Conservation (phyloP, 441 rosid genomes). For the Eutrema salsugineum region DNA sequence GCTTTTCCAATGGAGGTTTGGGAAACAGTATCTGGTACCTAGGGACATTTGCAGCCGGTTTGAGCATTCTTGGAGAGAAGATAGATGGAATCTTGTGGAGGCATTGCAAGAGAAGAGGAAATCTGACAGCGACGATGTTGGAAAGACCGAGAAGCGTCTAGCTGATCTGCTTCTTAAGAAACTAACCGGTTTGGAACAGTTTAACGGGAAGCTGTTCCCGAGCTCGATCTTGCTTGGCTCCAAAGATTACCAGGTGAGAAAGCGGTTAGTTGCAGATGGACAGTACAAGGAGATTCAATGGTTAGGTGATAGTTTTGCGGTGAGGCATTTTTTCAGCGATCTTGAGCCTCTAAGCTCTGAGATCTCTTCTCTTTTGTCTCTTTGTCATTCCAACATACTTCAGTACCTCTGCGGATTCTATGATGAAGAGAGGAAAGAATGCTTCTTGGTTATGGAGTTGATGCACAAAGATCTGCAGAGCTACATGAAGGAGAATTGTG, state of each 20-base stretch:
- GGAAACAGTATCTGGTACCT: conserved; percentile 70
- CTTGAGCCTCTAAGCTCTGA: conserved; percentile 51
- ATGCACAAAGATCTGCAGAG: conserved; percentile 65
- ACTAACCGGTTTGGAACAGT: conserved; percentile 40
- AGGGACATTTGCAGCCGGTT: conserved; percentile 45
- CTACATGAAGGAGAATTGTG: conserved; percentile 74
- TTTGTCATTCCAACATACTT: conserved; percentile 81
- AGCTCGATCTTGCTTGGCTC: conserved; percentile 57
- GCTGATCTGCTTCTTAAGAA: conserved; percentile 62
- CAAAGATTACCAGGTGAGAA: conserved; percentile 67
- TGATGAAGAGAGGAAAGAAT: conserved; percentile 77
- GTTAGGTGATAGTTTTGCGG: conserved; percentile 68
- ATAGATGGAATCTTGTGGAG: conserved; percentile 67
- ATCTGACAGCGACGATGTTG: conserved; percentile 29
- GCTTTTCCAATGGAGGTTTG: conserved; percentile 71
- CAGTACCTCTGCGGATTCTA: conserved; percentile 68
- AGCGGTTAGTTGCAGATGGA: conserved; percentile 53
- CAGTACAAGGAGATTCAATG: conserved; percentile 82
- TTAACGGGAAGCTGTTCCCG: conserved; percentile 55
- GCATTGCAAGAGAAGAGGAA: conserved; percentile 54
- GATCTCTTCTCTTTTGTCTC: conserved; percentile 53
- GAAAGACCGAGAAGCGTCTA: conserved; percentile 56
- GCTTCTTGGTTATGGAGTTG: conserved; percentile 67
- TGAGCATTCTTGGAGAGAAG: conserved; percentile 71
- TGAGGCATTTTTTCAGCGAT: conserved; percentile 61